Base-by-base conservation (phyloP, 441 rosid genomes). In the Erysimum cheiri region DNA sequence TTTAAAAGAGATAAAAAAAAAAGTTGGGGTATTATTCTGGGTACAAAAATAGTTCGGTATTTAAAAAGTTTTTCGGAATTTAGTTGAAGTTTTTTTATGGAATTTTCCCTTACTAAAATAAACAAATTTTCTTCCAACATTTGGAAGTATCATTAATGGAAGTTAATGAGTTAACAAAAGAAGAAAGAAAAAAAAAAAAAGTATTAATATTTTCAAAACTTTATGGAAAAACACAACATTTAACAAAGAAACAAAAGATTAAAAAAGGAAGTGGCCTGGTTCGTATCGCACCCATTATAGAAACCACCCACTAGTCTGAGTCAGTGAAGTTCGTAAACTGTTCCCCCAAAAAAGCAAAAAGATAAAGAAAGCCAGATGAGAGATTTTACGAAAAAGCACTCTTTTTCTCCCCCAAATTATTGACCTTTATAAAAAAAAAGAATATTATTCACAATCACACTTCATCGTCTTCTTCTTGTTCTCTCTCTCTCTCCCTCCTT, bases 251-350 rank as follows among this genome's bases (percentile, higher is more conserved):
- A 41, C 9, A 5, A 14, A 40, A 39, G 0, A 44, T 15, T 4
- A 11, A 0, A 15, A 67, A 22, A 7, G 22, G 56, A 15, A 66
- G 72, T 73, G 61, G 68, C 60, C 28, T 60, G 46, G 73, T 67
- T 73, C 68, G 68, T 41, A 73, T 15, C 44, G 61, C 55, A 66
- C 36, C 76, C 60, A 64, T 46, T 64, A 19, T 19, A 19, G 22
- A 43, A 33, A 71, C 24, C 36, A 71, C 41, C 69, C 44, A 63
- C 70, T 55, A 71, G 17, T 0, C 0, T 0, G 0, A 15, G 55
- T 50, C 55, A 60, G 67, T 73, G 63, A 67, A 59, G 68, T 70
- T 59, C 31, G 50, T 28, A 29, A 69, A 69, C 66, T 69, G 60
- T 60, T 60, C 43, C 60, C 8, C 6, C 5, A n/a, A 33, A 22